Base-by-base conservation (phyloP, 2,329 filamentous ascomycete species). In the Thielaviopsis euricoi region DNA sequence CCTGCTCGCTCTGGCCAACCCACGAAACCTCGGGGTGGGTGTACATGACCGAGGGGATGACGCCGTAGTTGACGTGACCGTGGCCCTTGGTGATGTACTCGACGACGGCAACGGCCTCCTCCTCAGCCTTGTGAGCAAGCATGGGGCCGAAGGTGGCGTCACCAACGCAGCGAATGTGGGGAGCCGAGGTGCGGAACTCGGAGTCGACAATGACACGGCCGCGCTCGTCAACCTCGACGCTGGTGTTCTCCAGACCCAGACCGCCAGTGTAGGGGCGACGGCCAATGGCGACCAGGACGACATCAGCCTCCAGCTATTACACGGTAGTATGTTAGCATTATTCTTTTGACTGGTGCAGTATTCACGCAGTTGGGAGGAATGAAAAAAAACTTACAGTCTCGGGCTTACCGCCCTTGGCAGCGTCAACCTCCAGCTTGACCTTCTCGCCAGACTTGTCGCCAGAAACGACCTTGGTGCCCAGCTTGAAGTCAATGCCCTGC, bases 21-120 rank as follows among this genome's bases (percentile, higher is more conserved):
- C 93, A 98, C 40, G 93, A 89, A 64, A 97, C 93, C 73, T 98
- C 93, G 37, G 93, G 93, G 76, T 96, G 86, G 12, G 93, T 97
- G 81, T 98, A 98, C 93, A 98, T 98, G 75, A 98, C 93, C 37
- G 88, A 93, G 64, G 93, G 93, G 69, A 98, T 98, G 71, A 86
- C 88, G 67, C 83, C 88, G 76, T 98, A 98, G 85, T 98, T 98
- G 74, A 98, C 93, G 73, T 98, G 93, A 60, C 93, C 93, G 73
- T 94, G 86, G 64, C 89, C 89, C 79, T 97, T 97, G 76, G 88
- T 91, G 74, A 98, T 93, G 78, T 89, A 97, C 74, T 98, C 93
- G 62, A 97, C 79, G 59, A 85, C 91, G 33, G 93, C 93, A 63
- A 97, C 90, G 61, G 81, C 93, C 75, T 98, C 93, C 75, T 98